Percentiles rank a stretch among this genome's conserved stretches.
These are phyloP conservation scores for Thermoascus crustaceus DNA, from an alignment of 2,329 filamentous ascomycete genomes.

Conservation along the genomic window DNA sequence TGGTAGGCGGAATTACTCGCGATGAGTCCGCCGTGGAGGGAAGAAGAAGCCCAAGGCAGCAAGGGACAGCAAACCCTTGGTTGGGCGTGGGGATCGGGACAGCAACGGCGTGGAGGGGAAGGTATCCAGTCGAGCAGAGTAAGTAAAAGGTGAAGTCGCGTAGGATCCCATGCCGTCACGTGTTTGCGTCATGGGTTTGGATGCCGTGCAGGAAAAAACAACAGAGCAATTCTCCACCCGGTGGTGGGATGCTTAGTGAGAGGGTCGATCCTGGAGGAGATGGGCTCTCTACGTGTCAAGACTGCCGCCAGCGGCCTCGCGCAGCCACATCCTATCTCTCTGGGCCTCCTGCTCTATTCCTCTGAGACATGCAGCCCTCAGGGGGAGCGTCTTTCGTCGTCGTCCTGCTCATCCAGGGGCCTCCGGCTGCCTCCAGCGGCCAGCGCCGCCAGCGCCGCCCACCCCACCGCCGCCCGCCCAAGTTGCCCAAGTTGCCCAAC, in stretches of 20 bases:
- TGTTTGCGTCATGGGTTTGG: conserved; percentile 29
- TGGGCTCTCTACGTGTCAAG: too few species aligned
- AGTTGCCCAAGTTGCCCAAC: too few species aligned
- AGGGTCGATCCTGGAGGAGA: conserved; percentile 2
- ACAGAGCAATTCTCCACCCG: conserved; percentile 4
- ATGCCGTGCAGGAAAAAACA: conserved; percentile 15
- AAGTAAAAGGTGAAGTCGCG: conserved; percentile 19
- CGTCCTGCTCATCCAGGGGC: too few species aligned
- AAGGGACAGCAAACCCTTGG: not conserved
- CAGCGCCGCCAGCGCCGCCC: too few species aligned
- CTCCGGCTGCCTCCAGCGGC: too few species aligned
- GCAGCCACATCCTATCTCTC: too few species aligned
- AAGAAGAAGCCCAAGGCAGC: not conserved
- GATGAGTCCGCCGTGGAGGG: not conserved
- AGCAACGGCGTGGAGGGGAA: conserved; percentile 11
- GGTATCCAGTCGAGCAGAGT: conserved; percentile 13
- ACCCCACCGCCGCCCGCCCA: too few species aligned
- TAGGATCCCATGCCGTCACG: conserved; percentile 20
- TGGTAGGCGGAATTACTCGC: not conserved
- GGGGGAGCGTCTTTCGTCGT: too few species aligned
- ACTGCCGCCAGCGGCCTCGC: too few species aligned
- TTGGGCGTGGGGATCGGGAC: conserved; percentile 2
- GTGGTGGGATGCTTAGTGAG: conserved; percentile 5
- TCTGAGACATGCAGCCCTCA: too few species aligned
- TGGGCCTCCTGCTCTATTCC: too few species aligned